Percentiles rank a stretch among this genome's conserved stretches.
Evolutionary conservation across 2,329 filamentous ascomycete genomes (phyloP).

Genomic region (Fusarium pilosicola): DNA sequence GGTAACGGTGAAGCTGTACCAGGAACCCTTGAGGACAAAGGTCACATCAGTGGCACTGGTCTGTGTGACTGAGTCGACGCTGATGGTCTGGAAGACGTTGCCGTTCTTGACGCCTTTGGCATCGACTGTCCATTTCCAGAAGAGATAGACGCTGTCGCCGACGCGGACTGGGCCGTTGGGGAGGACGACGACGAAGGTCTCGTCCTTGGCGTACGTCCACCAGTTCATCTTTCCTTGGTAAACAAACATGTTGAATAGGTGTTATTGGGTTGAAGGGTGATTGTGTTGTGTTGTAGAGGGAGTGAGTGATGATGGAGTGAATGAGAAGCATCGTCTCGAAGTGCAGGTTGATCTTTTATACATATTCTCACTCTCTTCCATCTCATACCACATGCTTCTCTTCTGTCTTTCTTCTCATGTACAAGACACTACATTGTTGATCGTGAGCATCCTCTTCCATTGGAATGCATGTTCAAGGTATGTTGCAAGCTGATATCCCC

Average conservation of each 20-base stretch:
- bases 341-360: not conserved
- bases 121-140: constrained; percentile 33
- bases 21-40: constrained; percentile 12
- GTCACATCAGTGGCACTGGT: not conserved
- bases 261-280: not conserved
- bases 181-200: constrained; percentile 31
- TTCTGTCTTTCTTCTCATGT: not conserved
- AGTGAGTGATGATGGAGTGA: not conserved
- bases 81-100: constrained; percentile 30
- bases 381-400: not conserved
- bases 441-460: too few relatives aligned
- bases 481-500: not conserved
- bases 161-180: constrained; percentile 31
- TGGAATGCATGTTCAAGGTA: not conserved
- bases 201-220: constrained; percentile 24
- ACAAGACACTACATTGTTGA: not conserved
- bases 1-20: constrained; percentile 21
- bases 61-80: constrained; percentile 7
- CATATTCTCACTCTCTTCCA: not conserved
- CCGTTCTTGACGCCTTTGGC: constrained; percentile 18
- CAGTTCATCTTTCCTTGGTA: constrained; percentile 37
- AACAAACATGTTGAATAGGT: constrained; percentile 23
- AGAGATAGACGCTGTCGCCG: constrained; percentile 36
- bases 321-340: not conserved
- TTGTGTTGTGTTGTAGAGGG: not conserved